Evolutionary conservation across 805 yeast species (phyloP).

Genomic region (Phaffomyces opuntiae): DNA sequence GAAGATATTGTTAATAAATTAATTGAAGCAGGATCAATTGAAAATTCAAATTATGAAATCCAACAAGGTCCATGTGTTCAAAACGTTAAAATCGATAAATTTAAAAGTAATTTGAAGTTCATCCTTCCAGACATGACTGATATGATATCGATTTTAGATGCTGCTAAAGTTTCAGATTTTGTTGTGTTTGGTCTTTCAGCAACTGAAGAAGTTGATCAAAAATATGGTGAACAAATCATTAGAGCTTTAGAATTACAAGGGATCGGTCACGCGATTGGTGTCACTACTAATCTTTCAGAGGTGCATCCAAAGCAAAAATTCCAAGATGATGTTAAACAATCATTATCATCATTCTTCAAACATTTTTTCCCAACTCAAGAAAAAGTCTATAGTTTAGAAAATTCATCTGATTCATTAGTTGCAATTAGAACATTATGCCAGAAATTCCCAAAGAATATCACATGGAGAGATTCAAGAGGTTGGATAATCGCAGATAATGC

Average conservation of each 20-base stretch:
- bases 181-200: constrained; percentile 90
- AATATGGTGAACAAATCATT: constrained; percentile 81
- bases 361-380: constrained; percentile 82
- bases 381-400: constrained; percentile 65
- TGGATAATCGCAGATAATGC: constrained; percentile 73
- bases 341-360: constrained; percentile 56
- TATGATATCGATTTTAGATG: constrained; percentile 68
- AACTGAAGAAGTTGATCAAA: constrained; percentile 67
- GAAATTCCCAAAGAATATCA: constrained; percentile 74
- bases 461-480: constrained; percentile 93
- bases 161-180: constrained; percentile 84
- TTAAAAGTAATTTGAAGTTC: constrained; percentile 65
- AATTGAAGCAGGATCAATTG: constrained; percentile 30
- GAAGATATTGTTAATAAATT: constrained; percentile 47
- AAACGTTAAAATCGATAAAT: constrained; percentile 49
- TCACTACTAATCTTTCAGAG: constrained; percentile 63
- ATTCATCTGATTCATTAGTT: constrained; percentile 59
- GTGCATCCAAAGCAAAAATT: constrained; percentile 69
- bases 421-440: constrained; percentile 76
- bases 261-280: constrained; percentile 74
- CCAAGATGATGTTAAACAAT: constrained; percentile 61
- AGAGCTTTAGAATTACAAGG: constrained; percentile 91
- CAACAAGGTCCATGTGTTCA: constrained; percentile 42
- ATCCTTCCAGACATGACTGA: constrained; percentile 66
- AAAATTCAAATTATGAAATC: constrained; percentile 27